phyloP scores from a whole-genome alignment of 208 protist genomes.

The Trichomonas vaginalis region DNA sequence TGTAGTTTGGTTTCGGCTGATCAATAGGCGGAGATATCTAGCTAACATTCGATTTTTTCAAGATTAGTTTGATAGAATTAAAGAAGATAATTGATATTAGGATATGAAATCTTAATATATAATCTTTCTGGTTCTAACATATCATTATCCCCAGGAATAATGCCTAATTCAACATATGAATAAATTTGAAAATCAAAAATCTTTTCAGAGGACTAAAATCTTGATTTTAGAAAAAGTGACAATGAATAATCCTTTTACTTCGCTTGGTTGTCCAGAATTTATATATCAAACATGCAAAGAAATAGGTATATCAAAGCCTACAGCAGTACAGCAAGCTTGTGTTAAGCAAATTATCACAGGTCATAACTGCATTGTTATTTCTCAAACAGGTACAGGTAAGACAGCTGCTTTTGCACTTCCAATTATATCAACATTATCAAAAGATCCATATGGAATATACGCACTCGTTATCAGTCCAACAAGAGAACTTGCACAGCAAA shows the following conservation, averaged over 20 bases:
- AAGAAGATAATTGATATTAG: too few species aligned
- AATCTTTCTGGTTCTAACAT: too few species aligned
- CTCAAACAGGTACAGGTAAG: slow-evolving; percentile 86
- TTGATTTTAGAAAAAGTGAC: neutral
- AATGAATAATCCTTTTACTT: neutral
- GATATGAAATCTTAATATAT: too few species aligned
- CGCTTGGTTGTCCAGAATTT: neutral
- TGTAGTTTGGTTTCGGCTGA: too few species aligned
- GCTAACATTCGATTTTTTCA: too few species aligned
- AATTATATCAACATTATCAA: slow-evolving; percentile 70
- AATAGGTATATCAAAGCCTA: neutral
- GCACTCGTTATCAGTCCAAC: slow-evolving; percentile 84
- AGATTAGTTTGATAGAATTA: too few species aligned
- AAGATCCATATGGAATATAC: slow-evolving; percentile 84
- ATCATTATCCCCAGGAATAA: too few species aligned
- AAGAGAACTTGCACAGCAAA: slow-evolving; percentile 31
- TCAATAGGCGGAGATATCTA: too few species aligned
- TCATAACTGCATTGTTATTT: slow-evolving; percentile 66
- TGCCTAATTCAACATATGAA: too few species aligned
- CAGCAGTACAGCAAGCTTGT: neutral
- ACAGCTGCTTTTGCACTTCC: slow-evolving; percentile 90
- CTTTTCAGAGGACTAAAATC: too few species aligned
- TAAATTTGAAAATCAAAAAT: too few species aligned
- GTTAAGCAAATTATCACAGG: slow-evolving; percentile 34
- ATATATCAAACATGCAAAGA: neutral